These are phyloP conservation scores for Penicillium sp. DNA, from an alignment of 2,329 filamentous ascomycete genomes.

Conservation along the genomic window DNA sequence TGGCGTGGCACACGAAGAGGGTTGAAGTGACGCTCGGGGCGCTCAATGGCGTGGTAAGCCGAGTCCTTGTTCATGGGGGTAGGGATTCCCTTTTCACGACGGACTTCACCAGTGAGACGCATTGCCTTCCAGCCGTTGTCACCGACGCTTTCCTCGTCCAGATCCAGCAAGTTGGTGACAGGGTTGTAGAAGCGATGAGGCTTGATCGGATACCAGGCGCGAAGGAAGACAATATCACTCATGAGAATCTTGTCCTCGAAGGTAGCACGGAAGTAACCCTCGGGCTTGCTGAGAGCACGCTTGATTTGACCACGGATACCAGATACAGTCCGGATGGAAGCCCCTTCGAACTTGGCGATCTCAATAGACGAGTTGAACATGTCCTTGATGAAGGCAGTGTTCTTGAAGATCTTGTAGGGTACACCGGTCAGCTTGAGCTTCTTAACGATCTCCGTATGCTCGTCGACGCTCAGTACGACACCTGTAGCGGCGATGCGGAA, in stretches of 20 bases:
- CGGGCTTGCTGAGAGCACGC: constrained; percentile 80
- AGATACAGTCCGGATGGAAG: constrained; percentile 88
- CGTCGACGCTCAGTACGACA: constrained; percentile 86
- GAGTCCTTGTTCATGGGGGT: constrained; percentile 78
- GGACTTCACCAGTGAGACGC: constrained; percentile 87
- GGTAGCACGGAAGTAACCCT: constrained; percentile 90
- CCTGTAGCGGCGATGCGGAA: constrained; percentile 93
- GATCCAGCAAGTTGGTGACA: constrained; percentile 77
- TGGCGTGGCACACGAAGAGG: constrained; percentile 44
- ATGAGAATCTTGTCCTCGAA: constrained; percentile 98
- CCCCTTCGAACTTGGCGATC: constrained; percentile 96
- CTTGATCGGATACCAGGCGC: constrained; percentile 93
- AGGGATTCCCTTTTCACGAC: constrained; percentile 62
- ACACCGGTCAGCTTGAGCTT: constrained; percentile 92
- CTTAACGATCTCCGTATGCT: constrained; percentile 95
- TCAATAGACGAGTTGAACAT: constrained; percentile 93
- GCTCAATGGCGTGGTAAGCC: constrained; percentile 61
- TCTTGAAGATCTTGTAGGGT: constrained; percentile 98
- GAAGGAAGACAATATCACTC: constrained; percentile 89
- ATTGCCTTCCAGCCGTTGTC: constrained; percentile 67
- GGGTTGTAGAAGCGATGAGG: constrained; percentile 95
- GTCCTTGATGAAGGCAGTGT: constrained; percentile 95
- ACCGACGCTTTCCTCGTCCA: constrained; percentile 28
- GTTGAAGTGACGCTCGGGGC: constrained; percentile 65
- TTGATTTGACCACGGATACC: constrained; percentile 96